Conservation (phyloP, 805 yeast species). For the Lipomyces spencermartinsiae region DNA sequence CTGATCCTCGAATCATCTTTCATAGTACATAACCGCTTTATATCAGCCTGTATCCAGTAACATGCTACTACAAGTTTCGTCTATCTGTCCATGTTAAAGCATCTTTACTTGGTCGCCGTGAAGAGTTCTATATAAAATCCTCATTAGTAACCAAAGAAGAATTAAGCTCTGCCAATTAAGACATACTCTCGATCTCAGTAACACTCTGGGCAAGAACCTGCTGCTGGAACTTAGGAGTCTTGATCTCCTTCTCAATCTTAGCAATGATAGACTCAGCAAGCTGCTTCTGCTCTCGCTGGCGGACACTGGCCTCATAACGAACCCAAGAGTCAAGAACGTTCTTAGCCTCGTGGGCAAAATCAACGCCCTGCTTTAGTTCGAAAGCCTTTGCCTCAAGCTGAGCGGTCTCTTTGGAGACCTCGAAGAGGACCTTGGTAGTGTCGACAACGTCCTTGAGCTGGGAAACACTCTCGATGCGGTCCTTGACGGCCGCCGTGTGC, state of each 20-base stretch:
- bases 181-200: constrained; percentile 87
- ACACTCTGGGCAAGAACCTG: constrained; percentile 88
- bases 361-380: constrained; percentile 89
- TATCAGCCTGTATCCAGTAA: neutral
- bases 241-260: constrained; percentile 83
- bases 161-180: constrained; percentile 38
- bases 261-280: constrained; percentile 84
- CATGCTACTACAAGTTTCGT: neutral
- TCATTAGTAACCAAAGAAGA: constrained; percentile 1
- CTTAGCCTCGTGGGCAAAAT: constrained; percentile 88
- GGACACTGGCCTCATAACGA: constrained; percentile 94
- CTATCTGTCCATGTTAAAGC: neutral
- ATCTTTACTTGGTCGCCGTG: constrained; percentile 29
- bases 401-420: constrained; percentile 95
- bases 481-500: constrained; percentile 92
- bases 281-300: constrained; percentile 94
- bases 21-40: neutral
- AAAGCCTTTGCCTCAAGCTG: constrained; percentile 92
- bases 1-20: neutral
- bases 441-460: constrained; percentile 90
- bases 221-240: constrained; percentile 91
- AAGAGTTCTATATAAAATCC: constrained; percentile 24
- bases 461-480: constrained; percentile 85
- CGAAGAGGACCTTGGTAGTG: constrained; percentile 90
- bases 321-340: constrained; percentile 98